Base-by-base conservation (phyloP, 1,284 basidiomycete genomes). In the Heterobasidion parviporum region DNA sequence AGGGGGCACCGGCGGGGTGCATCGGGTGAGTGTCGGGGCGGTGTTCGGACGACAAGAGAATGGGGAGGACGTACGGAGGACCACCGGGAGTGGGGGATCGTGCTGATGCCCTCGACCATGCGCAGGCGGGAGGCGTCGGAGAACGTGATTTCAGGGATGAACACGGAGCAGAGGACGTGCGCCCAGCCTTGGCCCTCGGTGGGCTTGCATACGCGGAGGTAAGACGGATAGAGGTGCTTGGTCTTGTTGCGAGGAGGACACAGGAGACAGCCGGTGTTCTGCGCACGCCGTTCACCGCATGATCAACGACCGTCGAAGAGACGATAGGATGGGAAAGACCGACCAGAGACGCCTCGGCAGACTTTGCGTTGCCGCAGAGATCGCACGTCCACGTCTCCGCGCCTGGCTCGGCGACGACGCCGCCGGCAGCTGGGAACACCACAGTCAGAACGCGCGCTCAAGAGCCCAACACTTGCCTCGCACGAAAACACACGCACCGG, bases 121-220 rank as follows among this genome's bases (percentile, higher is more conserved):
- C 87, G 84, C 54, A 96, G 74, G 49, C 80, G 79, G 10, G 73
- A 64, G 0, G 89, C 79, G 68, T 94, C 87, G 20, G 89, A 87
- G 69, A 88, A 96, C 16, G 76, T 77, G 7, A 95, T 74, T 64
- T 97, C 94, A 3, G 89, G 87, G 35, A 87, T 83, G 72, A 94
- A 98, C 1, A 91, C 82, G 1, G 94, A 83, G 72, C 96, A 98
- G 1, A 98, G 70, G 18, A 94, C 76, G 67, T 99, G 96, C 1
- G 86, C 86, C 92, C 94, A 98, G 59, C 92, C 90, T 69, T 90
- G 88, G 32, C 92, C 89, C 72, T 98, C 96, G 0, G 95, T 98
- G 5, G 92, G 92, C 68, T 98, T 98, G 67, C 90, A 85, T 3
- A 87, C 89, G 45, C 92, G 87, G 43, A 98, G 74, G 63, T 88